phyloP scores from a whole-genome alignment of 352 stramenopile genomes.

The Globisporangium middletonii region DNA sequence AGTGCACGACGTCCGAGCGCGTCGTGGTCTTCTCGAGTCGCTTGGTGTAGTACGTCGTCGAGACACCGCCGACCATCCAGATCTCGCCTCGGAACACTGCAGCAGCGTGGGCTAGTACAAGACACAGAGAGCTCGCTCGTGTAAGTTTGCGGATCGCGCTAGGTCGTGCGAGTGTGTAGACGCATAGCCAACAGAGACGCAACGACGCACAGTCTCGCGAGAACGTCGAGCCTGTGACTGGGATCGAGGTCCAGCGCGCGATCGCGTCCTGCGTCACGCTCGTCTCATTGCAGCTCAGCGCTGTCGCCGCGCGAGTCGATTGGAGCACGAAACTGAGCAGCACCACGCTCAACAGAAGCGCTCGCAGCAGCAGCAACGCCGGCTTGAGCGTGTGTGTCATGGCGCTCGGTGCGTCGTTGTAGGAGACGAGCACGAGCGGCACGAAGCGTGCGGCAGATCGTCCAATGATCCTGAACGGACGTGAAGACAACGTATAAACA shows the following conservation, averaged over 20 bases:
- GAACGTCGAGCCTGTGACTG: constrained; percentile 38
- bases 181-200: neutral
- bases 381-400: too few species aligned
- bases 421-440: too few species aligned
- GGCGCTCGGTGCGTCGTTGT: too few species aligned
- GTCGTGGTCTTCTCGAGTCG: constrained; percentile 59
- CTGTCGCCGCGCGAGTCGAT: constrained; percentile 5
- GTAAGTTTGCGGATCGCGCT: too few species aligned
- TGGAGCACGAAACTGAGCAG: neutral
- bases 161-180: neutral
- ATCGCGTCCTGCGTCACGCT: constrained; percentile 31
- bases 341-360: neutral
- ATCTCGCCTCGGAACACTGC: constrained; percentile 51
- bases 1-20: constrained; percentile 61
- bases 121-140: neutral
- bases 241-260: constrained; percentile 40
- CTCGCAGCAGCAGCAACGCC: neutral
- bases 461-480: constrained; percentile 5
- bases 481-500: neutral
- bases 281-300: constrained; percentile 49
- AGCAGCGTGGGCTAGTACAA: constrained; percentile 47
- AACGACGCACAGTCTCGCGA: constrained; percentile 46
- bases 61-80: constrained; percentile 71
- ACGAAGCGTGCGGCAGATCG: neutral
- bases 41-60: constrained; percentile 71